Base-by-base conservation (phyloP, 192 early-diverging fungal species). In the Mortierella antarctica region DNA sequence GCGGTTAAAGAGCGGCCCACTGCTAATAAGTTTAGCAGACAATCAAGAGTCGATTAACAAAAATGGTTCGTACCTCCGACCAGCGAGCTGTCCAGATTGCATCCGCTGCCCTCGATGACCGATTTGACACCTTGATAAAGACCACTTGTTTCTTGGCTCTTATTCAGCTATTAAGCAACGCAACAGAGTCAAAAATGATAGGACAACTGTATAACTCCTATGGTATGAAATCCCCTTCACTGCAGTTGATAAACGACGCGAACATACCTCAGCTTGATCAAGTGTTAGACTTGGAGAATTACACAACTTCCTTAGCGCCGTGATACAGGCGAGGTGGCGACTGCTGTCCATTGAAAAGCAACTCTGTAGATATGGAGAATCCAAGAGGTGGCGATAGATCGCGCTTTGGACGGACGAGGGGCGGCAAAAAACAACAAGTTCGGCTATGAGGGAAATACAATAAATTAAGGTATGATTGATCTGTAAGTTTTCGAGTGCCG, bases 341-440 rank as follows among this genome's bases (percentile, higher is more conserved):
- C 71, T 69, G 2, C 73, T 63, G 20, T 85, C 73, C 76, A 65
- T 67, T 0, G 74, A 80, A 20, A 80, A 73, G 40, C 73, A 71
- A 23, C 66, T 67, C 49, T 75, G 53, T 7, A 77, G 31, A 51
- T 42, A 63, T 46, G 65, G 57, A 13, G 82, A 74, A 48, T 56
- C 71, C 9, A 83, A 20, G 54, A 82, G 65, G 46, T 66, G 60
- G 23, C 64, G 69, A 47, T 87, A 87, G 4, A 84, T 58, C n/a
- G 52, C 49, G 13, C 48, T n/a, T 55, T 91, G 90, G 48, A 87
- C 11, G 18, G 21, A 42, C 0, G 86, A 82, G 0, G 87, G 87
- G 14, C 69, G 58, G 46, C 84, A 86, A 81, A 91, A 90, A 2
- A 93, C 56, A 8, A 91, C 85, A 20, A 86, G 17, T 49, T 91